A percentile compares a stretch with the other conserved stretches of the same genome.
Evolutionary conservation across 2,329 filamentous ascomycete species (phyloP).

Genomic region (Pleoardoris graminearum): DNA sequence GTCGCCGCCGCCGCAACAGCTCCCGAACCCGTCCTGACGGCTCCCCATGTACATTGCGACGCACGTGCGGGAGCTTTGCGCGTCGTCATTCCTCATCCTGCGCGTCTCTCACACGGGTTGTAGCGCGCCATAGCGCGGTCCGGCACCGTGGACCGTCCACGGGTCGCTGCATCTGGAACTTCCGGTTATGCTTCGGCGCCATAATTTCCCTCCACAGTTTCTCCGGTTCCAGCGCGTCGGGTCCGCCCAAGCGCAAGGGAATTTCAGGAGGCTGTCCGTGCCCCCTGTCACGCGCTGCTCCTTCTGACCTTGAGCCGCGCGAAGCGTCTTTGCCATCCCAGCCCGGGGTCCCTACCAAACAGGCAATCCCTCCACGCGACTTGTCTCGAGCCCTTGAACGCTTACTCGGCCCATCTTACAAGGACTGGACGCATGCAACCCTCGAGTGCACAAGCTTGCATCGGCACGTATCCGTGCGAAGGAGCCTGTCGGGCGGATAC

Average conservation of each 20-base stretch:
- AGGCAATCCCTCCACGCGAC: constrained; percentile 5
- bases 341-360: not conserved
- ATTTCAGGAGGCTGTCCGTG: constrained; percentile 15
- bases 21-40: constrained; percentile 2
- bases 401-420: not conserved
- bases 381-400: not conserved
- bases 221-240: constrained; percentile 40
- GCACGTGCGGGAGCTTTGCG: not conserved
- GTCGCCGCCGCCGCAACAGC: not conserved
- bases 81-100: no score
- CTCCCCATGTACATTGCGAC: constrained; percentile 2
- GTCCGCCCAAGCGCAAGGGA: constrained; percentile 11
- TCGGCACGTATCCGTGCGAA: constrained; percentile 2
- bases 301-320: constrained; percentile 4
- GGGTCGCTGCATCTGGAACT: constrained; percentile 28
- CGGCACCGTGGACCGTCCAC: constrained; percentile 34
- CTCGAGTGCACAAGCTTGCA: not conserved
- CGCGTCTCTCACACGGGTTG: no score
- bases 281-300: constrained; percentile 11
- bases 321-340: constrained; percentile 6
- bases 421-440: not conserved
- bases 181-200: constrained; percentile 29
- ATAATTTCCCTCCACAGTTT: constrained; percentile 25
- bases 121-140: constrained; percentile 20
- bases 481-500: not conserved